Evolutionary conservation across 148 eudicot genomes (phyloP).

Genomic region (Chenopodium quinoa): DNA sequence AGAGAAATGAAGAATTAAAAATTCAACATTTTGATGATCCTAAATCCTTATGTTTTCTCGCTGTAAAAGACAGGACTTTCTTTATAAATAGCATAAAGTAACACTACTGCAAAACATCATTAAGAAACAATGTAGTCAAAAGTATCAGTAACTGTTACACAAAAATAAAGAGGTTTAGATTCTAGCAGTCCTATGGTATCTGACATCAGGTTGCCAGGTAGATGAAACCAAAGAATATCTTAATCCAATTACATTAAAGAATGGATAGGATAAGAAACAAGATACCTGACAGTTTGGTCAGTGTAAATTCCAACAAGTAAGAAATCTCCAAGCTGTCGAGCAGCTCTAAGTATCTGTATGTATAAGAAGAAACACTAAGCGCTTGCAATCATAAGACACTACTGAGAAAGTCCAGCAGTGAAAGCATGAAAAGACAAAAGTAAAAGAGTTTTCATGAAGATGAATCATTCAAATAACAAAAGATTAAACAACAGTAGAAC

Average conservation of each 20-base stretch:
- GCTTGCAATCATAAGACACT: slow-evolving; percentile 11
- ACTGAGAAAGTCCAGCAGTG: background rate
- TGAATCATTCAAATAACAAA: background rate
- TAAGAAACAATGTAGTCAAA: background rate
- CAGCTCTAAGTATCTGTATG: slow-evolving; percentile 73
- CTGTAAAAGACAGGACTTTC: background rate
- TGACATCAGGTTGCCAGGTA: background rate
- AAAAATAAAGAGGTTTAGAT: background rate
- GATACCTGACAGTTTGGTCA: slow-evolving; percentile 81
- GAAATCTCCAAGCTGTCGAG: slow-evolving; percentile 90
- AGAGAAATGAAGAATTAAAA: background rate
- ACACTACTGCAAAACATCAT: background rate
- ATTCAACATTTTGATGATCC: no score
- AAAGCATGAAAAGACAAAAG: slow-evolving; percentile 16
- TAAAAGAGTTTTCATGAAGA: slow-evolving; percentile 6
- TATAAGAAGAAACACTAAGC: slow-evolving; percentile 20
- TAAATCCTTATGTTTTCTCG: background rate
- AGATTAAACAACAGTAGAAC: slow-evolving; percentile 11
- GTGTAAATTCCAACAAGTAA: slow-evolving; percentile 85
- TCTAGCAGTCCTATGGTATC: background rate
- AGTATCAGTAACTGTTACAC: background rate
- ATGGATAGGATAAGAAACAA: slow-evolving; percentile 12
- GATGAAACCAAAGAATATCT: background rate
- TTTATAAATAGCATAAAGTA: background rate
- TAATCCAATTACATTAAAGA: background rate